phyloP scores from a whole-genome alignment of 2,329 filamentous ascomycete species.

The Ophiostoma pallidulum region DNA sequence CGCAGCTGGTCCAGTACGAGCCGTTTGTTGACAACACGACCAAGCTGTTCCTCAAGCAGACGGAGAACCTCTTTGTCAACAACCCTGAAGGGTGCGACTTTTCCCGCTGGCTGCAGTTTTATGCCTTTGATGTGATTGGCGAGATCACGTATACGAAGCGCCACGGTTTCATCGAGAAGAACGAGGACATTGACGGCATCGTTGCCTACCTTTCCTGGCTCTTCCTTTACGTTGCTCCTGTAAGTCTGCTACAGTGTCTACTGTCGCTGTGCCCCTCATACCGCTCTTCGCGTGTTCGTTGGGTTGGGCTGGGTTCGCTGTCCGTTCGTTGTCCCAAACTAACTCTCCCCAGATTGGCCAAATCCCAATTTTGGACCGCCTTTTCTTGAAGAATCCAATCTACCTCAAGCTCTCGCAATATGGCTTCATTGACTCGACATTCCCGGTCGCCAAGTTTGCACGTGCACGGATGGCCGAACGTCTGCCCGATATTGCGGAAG shows the following conservation, averaged over 20 bases:
- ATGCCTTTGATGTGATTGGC: slow-evolving; percentile 74
- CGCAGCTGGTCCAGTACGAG: slow-evolving; percentile 66
- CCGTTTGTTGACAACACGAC: slow-evolving; percentile 70
- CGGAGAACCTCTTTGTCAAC: slow-evolving; percentile 43
- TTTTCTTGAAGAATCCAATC: slow-evolving; percentile 67
- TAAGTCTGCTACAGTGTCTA: too few species aligned
- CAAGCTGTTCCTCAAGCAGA: slow-evolving; percentile 58
- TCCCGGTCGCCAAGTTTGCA: slow-evolving; percentile 65
- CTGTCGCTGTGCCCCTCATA: too few species aligned
- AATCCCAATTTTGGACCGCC: slow-evolving; percentile 57
- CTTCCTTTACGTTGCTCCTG: slow-evolving; percentile 62
- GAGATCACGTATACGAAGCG: slow-evolving; percentile 68
- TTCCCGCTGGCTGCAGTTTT: slow-evolving; percentile 66
- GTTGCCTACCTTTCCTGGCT: slow-evolving; percentile 53
- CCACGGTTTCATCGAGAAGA: slow-evolving; percentile 65
- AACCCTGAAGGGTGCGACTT: slow-evolving; percentile 48
- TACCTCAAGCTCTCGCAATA: slow-evolving; percentile 58
- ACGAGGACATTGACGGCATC: slow-evolving; percentile 67
- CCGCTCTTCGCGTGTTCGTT: too few species aligned
- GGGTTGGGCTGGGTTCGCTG: too few species aligned
- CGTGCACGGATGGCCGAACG: slow-evolving; percentile 58
- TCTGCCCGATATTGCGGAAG: slow-evolving; percentile 34
- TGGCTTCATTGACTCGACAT: slow-evolving; percentile 58
- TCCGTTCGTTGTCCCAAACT: too few species aligned
- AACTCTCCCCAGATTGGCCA: slow-evolving; percentile 50